These are phyloP conservation scores for Theobroma cacao DNA, from an alignment of 345 rosid species.

Conservation along the genomic window DNA sequence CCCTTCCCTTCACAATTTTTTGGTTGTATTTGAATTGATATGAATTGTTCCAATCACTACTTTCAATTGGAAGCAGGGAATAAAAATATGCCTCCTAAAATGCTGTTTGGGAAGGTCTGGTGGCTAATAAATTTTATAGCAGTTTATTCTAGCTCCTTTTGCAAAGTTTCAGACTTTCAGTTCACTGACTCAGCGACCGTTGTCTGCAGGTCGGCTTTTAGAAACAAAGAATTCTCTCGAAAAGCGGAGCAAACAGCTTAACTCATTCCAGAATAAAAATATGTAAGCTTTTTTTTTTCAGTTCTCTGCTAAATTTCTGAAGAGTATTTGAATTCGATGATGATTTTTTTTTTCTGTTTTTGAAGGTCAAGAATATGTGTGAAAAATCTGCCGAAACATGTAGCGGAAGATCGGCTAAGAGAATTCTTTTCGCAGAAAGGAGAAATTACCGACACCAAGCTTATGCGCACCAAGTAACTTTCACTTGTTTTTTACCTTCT, in stretches of 20 bases:
- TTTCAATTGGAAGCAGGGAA: too few relatives aligned
- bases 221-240: neutral
- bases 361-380: conserved; percentile 84
- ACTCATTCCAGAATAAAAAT: neutral
- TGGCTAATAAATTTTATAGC: too few relatives aligned
- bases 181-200: neutral
- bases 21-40: too few relatives aligned
- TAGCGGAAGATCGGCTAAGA: conserved; percentile 61
- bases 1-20: too few relatives aligned
- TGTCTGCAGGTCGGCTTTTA: neutral
- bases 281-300: neutral
- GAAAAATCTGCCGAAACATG: conserved; percentile 71
- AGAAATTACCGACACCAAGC: conserved; percentile 75
- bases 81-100: too few relatives aligned
- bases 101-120: too few relatives aligned
- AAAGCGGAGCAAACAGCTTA: neutral
- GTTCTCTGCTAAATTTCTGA: neutral
- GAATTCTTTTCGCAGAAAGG: conserved; percentile 75
- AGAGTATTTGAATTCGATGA: neutral
- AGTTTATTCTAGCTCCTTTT: too few relatives aligned
- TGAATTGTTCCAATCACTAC: too few relatives aligned
- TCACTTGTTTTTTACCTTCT: neutral
- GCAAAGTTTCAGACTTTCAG: neutral
- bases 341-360: neutral
- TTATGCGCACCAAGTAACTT: conserved; percentile 67